These are phyloP conservation scores for Fusarium tupiense DNA, from an alignment of 2,329 filamentous ascomycete species.

Conservation along the genomic window DNA sequence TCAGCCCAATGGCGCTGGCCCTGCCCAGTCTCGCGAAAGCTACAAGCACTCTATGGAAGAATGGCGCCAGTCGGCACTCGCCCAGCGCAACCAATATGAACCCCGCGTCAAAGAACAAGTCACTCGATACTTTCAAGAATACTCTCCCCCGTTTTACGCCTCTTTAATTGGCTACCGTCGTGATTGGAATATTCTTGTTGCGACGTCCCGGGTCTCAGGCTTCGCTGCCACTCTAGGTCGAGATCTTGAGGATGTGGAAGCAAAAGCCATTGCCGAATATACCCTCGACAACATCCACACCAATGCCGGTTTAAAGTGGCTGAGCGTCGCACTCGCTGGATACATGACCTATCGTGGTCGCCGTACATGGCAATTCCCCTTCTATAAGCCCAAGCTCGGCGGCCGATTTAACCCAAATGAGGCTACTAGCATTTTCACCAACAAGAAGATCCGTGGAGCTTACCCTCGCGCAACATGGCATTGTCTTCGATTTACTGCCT, in stretches of 20 bases:
- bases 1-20: conserved; percentile 25
- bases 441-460: conserved; percentile 39
- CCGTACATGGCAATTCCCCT: conserved; percentile 43
- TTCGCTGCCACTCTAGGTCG: conserved; percentile 45
- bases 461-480: conserved; percentile 42
- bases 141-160: conserved; percentile 47
- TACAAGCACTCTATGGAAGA: conserved; percentile 46
- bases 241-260: conserved; percentile 49
- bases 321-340: conserved; percentile 38
- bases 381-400: conserved; percentile 42
- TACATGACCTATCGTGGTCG: conserved; percentile 45
- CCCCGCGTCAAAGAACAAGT: conserved; percentile 47
- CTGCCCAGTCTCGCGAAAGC: conserved; percentile 34
- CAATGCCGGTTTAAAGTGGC: conserved; percentile 45
- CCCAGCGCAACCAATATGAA: conserved; percentile 44
- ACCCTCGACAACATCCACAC: conserved; percentile 46
- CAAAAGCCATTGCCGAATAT: conserved; percentile 49
- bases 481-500: conserved; percentile 41
- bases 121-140: conserved; percentile 46
- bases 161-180: conserved; percentile 44
- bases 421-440: conserved; percentile 41
- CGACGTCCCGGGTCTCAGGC: conserved; percentile 42
- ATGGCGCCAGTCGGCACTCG: conserved; percentile 44
- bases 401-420: conserved; percentile 43
- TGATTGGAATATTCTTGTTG: conserved; percentile 43